phyloP scores from a whole-genome alignment of 345 rosid genomes.

The Camelina hispida region DNA sequence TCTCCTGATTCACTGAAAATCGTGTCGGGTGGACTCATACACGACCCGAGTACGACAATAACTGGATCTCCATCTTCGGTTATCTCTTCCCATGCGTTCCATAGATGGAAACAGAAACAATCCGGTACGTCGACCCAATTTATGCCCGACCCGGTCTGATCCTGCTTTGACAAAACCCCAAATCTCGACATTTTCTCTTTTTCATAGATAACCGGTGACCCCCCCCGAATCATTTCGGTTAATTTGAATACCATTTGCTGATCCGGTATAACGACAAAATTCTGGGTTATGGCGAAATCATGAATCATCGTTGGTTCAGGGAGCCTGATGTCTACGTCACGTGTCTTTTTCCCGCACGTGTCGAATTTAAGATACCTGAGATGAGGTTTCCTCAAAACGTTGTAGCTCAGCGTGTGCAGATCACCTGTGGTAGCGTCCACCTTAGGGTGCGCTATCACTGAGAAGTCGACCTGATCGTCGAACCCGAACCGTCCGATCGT shows the following conservation, averaged over 20 bases:
- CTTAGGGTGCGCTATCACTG: slow-evolving; percentile 84
- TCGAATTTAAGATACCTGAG: slow-evolving; percentile 63
- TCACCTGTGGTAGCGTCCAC: slow-evolving; percentile 68
- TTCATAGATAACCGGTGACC: slow-evolving; percentile 74
- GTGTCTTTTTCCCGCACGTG: slow-evolving; percentile 53
- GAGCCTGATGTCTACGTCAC: slow-evolving; percentile 56
- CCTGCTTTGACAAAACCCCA: slow-evolving; percentile 54
- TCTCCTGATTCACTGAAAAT: slow-evolving; percentile 57
- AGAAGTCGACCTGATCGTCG: slow-evolving; percentile 53
- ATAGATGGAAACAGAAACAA: slow-evolving; percentile 75
- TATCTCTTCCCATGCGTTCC: slow-evolving; percentile 82
- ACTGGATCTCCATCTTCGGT: slow-evolving; percentile 46
- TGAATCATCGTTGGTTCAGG: slow-evolving; percentile 69
- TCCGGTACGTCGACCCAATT: slow-evolving; percentile 62
- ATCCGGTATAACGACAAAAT: slow-evolving; percentile 65
- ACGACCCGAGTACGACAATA: slow-evolving; percentile 63
- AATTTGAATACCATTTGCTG: slow-evolving; percentile 80
- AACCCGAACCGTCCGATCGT: slow-evolving; percentile 67
- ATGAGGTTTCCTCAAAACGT: slow-evolving; percentile 59
- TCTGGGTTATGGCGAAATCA: slow-evolving; percentile 70
- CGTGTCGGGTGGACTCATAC: slow-evolving; percentile 78
- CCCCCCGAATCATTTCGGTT: slow-evolving; percentile 67
- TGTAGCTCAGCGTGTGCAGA: slow-evolving; percentile 64
- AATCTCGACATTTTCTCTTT: slow-evolving; percentile 56
- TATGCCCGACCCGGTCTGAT: slow-evolving; percentile 49